phyloP scores from a whole-genome alignment of 1,284 basidiomycete species.

The Heterobasidion occidentale region DNA sequence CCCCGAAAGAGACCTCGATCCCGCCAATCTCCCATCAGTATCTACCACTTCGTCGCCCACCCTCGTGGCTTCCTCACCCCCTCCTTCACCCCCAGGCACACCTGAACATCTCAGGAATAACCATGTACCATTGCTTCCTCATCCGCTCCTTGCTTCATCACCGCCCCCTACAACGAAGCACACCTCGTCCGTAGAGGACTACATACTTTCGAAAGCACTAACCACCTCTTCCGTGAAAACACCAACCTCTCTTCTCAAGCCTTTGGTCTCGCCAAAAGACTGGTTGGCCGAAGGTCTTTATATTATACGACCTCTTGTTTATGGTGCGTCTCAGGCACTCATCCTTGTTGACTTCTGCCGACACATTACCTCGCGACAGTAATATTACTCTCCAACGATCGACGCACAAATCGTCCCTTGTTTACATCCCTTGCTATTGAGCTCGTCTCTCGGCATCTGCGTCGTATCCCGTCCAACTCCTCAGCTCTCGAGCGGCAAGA shows the following conservation, averaged over 20 bases:
- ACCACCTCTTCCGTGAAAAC: conserved; percentile 63
- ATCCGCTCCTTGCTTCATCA: conserved; percentile 47
- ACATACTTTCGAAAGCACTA: conserved; percentile 70
- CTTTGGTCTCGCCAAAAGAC: conserved; percentile 54
- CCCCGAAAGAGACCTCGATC: conserved; percentile 82
- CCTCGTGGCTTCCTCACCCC: conserved; percentile 45
- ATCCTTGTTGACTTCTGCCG: background rate
- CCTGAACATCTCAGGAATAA: conserved; percentile 77
- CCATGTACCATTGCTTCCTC: conserved; percentile 52
- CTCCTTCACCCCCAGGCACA: conserved; percentile 42
- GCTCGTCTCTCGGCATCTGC: conserved; percentile 58
- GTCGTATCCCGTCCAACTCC: conserved; percentile 53
- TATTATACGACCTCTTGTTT: conserved; percentile 62
- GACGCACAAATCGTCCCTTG: conserved; percentile 41
- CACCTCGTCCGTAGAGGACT: conserved; percentile 62
- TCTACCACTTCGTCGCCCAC: conserved; percentile 49
- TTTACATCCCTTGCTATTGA: conserved; percentile 52
- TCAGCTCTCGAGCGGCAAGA: conserved; percentile 67
- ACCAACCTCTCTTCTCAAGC: conserved; percentile 53
- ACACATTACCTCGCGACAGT: conserved; percentile 15
- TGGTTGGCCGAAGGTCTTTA: conserved; percentile 66
- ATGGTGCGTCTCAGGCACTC: conserved; percentile 40
- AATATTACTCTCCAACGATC: conserved; percentile 22
- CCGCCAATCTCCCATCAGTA: conserved; percentile 51
- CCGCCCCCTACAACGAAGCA: conserved; percentile 36